These are phyloP conservation scores for Mycena rosella DNA, from an alignment of 768 basidiomycete genomes.

Conservation along the genomic window DNA sequence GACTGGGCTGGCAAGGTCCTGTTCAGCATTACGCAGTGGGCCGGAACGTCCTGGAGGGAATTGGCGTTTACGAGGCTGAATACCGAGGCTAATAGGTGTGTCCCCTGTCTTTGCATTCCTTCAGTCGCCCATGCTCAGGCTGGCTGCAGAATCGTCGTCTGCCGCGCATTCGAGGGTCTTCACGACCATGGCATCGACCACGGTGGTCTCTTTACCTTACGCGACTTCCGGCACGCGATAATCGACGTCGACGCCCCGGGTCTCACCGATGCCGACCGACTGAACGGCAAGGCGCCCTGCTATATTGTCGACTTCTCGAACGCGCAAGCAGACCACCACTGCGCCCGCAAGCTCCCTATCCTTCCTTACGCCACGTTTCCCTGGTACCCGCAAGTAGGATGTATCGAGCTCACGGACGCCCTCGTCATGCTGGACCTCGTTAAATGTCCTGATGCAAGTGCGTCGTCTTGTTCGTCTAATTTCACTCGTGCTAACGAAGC, in stretches of 20 bases:
- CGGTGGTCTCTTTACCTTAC: neutral
- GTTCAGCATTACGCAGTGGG: constrained; percentile 22
- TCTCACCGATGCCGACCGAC: neutral
- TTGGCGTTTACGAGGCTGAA: constrained; percentile 1
- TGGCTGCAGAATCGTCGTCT: constrained; percentile 2
- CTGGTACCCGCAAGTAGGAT: neutral
- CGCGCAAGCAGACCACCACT: constrained; percentile 1
- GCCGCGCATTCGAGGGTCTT: constrained; percentile 19
- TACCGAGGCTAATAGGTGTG: constrained; percentile 20
- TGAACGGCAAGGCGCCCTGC: constrained; percentile 11
- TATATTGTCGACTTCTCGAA: constrained; percentile 20
- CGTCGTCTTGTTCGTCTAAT: neutral
- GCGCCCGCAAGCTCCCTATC: constrained; percentile 9
- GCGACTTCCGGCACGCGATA: constrained; percentile 5
- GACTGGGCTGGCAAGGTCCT: constrained; percentile 23
- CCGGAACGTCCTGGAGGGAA: constrained; percentile 18
- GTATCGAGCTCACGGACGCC: neutral
- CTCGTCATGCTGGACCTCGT: neutral
- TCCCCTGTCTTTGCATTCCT: neutral
- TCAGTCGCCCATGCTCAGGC: neutral
- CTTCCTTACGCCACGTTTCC: neutral
- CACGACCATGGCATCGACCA: constrained; percentile 13
- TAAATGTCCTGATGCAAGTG: neutral
- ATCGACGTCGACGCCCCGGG: constrained; percentile 5
- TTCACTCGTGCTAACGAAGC: neutral